These are phyloP conservation scores for Alternaria novae-zelandiae DNA, from an alignment of 2,329 filamentous ascomycete species.

Conservation along the genomic window DNA sequence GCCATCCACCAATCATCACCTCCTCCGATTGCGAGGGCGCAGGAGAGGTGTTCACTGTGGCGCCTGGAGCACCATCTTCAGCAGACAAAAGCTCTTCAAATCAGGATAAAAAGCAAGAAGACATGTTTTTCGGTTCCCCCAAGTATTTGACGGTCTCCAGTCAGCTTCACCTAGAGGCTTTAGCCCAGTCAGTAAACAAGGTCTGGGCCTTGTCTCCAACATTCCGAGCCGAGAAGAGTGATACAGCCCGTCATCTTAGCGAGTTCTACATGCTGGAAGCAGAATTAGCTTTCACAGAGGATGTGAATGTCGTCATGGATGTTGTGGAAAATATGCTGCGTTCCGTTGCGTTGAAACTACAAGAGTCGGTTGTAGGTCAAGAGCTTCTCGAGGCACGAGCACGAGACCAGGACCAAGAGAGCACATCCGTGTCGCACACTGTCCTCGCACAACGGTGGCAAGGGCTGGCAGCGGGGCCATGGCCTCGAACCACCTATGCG, in stretches of 20 bases:
- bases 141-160: slow-evolving; percentile 97
- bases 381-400: slow-evolving; percentile 61
- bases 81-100: slow-evolving; percentile 17
- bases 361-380: slow-evolving; percentile 58
- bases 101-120: slow-evolving; percentile 34
- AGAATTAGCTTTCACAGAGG: slow-evolving; percentile 79
- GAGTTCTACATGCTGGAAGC: slow-evolving; percentile 99
- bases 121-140: slow-evolving; percentile 78
- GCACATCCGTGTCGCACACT: slow-evolving; percentile 51
- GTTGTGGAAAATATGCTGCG: slow-evolving; percentile 81
- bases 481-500: slow-evolving; percentile 84
- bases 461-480: slow-evolving; percentile 72
- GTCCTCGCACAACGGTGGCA: slow-evolving; percentile 74
- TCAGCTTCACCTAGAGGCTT: slow-evolving; percentile 91
- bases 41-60: slow-evolving; percentile 85
- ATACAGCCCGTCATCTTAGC: slow-evolving; percentile 90
- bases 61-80: slow-evolving; percentile 34
- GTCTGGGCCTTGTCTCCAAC: slow-evolving; percentile 95
- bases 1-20: slow-evolving; percentile 91
- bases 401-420: slow-evolving; percentile 45
- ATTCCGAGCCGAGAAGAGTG: slow-evolving; percentile 83
- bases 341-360: slow-evolving; percentile 58
- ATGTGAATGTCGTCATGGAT: slow-evolving; percentile 74
- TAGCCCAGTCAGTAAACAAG: slow-evolving; percentile 84
- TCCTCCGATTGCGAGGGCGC: slow-evolving; percentile 97